phyloP scores from a whole-genome alignment of 176 grass and related monocot species.

The Oryza glaberrima region DNA sequence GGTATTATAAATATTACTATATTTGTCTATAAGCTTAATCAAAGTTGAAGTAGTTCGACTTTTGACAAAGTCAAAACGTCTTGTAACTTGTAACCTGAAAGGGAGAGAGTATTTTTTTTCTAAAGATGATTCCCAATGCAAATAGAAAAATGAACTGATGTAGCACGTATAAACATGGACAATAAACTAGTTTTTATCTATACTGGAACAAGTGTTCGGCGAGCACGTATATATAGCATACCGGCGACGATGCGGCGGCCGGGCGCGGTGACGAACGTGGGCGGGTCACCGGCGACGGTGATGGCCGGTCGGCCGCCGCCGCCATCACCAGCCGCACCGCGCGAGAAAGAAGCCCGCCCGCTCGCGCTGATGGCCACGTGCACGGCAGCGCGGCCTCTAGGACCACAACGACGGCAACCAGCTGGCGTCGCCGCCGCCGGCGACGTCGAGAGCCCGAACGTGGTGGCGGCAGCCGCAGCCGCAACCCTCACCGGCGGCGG shows the following conservation, averaged over 20 bases:
- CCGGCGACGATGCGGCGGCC: conserved; percentile 88
- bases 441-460: background rate
- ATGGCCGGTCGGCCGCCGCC: conserved; percentile 42
- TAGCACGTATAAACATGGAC: background rate
- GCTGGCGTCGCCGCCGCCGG: background rate
- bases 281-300: conserved; percentile 69
- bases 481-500: background rate
- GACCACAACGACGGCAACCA: too few relatives aligned
- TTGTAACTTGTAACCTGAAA: too few relatives aligned
- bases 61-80: too few relatives aligned
- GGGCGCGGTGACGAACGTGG: conserved; percentile 73
- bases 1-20: too few relatives aligned
- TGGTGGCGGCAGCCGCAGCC: background rate
- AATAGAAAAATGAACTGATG: too few relatives aligned
- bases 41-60: too few relatives aligned
- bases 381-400: background rate
- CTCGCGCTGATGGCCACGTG: background rate
- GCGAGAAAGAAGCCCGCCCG: conserved; percentile 12
- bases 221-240: background rate
- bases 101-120: too few relatives aligned
- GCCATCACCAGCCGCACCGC: conserved; percentile 12
- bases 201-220: background rate
- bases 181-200: background rate
- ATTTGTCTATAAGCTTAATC: too few relatives aligned
- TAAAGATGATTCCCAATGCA: too few relatives aligned